These are phyloP conservation scores for Boletus sp. DNA, from an alignment of 768 basidiomycete species.

Conservation along the genomic window DNA sequence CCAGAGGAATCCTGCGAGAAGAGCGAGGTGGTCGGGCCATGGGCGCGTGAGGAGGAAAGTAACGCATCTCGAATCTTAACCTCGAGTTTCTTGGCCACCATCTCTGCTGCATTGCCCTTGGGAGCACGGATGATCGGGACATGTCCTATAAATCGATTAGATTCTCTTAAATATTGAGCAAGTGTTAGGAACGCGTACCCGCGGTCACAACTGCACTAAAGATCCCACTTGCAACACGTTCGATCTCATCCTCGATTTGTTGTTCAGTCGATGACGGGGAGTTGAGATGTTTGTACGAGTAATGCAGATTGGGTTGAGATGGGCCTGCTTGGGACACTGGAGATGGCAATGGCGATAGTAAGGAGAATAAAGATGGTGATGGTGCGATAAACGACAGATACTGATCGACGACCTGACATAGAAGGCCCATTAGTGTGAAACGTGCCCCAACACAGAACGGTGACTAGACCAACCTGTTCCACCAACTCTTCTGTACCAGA, in stretches of 20 bases:
- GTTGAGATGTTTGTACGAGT: conserved; percentile 86
- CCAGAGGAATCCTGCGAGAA: conserved; percentile 82
- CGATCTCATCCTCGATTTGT: conserved; percentile 91
- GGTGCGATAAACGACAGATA: conserved; percentile 96
- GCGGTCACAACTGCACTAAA: conserved; percentile 90
- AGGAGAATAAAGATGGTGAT: conserved; percentile 88
- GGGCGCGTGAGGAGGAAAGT: conserved; percentile 64
- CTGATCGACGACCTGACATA: conserved; percentile 82
- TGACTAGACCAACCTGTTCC: conserved; percentile 54
- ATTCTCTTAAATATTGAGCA: not conserved
- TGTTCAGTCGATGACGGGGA: conserved; percentile 87
- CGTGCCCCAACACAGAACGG: not conserved
- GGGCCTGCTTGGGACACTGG: conserved; percentile 35
- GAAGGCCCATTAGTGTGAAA: not conserved
- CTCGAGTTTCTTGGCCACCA: conserved; percentile 97
- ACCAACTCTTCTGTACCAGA: conserved; percentile 82
- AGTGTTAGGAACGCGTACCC: conserved; percentile 46
- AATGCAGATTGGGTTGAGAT: conserved; percentile 39
- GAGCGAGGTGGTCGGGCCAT: conserved; percentile 52
- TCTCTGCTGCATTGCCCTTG: conserved; percentile 95
- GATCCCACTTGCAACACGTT: conserved; percentile 84
- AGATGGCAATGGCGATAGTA: conserved; percentile 60
- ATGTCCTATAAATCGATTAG: conserved; percentile 51
- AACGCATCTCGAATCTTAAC: conserved; percentile 86
- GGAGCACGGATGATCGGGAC: conserved; percentile 95